phyloP scores from a whole-genome alignment of 345 rosid species.

The Erysimum cheiranthoides region DNA sequence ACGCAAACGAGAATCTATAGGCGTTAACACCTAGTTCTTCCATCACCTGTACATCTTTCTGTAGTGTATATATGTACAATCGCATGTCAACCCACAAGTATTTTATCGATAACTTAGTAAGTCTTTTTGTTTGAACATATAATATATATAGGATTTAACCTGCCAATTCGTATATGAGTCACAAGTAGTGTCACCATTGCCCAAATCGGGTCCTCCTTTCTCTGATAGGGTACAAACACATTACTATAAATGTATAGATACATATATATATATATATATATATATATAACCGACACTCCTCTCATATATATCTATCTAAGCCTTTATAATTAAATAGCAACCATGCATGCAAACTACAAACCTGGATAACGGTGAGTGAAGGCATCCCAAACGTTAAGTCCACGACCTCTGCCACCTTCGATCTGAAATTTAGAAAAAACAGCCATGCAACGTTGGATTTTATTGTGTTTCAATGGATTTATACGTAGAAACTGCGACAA shows the following conservation, averaged over 20 bases:
- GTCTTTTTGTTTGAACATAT: too few relatives aligned
- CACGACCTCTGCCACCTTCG: slow-evolving; percentile 52
- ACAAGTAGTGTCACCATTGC: slow-evolving; percentile 47
- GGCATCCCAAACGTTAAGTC: slow-evolving; percentile 53
- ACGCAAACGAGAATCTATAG: too few relatives aligned
- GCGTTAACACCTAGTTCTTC: too few relatives aligned
- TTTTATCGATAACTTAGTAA: too few relatives aligned
- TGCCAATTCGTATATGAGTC: too few relatives aligned
- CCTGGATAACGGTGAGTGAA: slow-evolving; percentile 55
- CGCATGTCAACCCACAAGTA: too few relatives aligned
- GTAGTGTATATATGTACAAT: too few relatives aligned
- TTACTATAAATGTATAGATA: not conserved
- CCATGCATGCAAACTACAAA: slow-evolving; percentile 17
- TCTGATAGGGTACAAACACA: slow-evolving; percentile 40
- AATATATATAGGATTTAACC: too few relatives aligned
- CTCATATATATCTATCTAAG: not conserved
- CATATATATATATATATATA: not conserved
- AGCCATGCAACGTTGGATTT: not conserved
- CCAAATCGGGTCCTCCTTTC: slow-evolving; percentile 48
- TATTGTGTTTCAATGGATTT: not conserved
- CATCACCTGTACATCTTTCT: too few relatives aligned
- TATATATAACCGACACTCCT: too few relatives aligned
- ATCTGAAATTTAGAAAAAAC: slow-evolving; percentile 40
- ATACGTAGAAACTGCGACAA: not conserved
- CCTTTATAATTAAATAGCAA: not conserved